Evolutionary conservation across 2,329 filamentous ascomycete species (phyloP).

Genomic region (Salinomyces thailandicus): DNA sequence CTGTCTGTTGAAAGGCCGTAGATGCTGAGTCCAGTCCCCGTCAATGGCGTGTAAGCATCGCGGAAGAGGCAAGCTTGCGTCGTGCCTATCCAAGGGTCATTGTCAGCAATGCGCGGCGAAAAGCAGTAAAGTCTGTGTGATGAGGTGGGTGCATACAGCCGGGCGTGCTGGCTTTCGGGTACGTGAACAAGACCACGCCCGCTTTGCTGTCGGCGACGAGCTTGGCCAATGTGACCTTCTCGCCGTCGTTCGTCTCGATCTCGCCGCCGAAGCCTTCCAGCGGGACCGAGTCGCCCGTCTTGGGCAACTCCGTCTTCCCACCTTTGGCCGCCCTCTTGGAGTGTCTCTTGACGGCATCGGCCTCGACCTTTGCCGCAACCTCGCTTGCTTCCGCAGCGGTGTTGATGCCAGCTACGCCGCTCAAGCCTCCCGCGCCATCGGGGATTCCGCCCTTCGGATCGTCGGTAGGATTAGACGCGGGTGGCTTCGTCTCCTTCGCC

Average conservation of each 20-base stretch:
- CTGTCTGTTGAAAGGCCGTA: conserved; percentile 84
- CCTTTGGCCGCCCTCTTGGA: conserved; percentile 14
- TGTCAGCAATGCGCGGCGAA: not conserved
- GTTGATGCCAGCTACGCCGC: conserved; percentile 7
- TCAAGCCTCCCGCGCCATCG: conserved; percentile 10
- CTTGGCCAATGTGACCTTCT: conserved; percentile 65
- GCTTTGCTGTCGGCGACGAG: conserved; percentile 73
- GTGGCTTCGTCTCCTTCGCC: conserved; percentile 12
- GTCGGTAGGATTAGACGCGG: conserved; percentile 8
- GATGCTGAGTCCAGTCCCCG: conserved; percentile 68
- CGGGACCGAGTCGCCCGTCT: conserved; percentile 43
- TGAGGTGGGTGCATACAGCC: conserved; percentile 64
- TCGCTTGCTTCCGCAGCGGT: conserved; percentile 7
- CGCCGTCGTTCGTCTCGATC: conserved; percentile 75
- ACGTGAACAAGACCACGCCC: conserved; percentile 88
- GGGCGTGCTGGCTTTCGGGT: conserved; percentile 86
- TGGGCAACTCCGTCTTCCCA: conserved; percentile 15
- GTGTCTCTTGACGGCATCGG: conserved; percentile 9
- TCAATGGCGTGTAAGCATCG: conserved; percentile 68
- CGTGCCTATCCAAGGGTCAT: conserved; percentile 56
- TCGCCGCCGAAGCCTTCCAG: conserved; percentile 53
- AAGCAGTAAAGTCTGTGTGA: too few species aligned
- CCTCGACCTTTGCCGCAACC: conserved; percentile 8
- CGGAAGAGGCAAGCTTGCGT: conserved; percentile 90
- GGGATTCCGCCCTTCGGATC: conserved; percentile 10